These are phyloP conservation scores for Chenopodium quinoa DNA, from an alignment of 148 eudicot species.

Conservation along the genomic window DNA sequence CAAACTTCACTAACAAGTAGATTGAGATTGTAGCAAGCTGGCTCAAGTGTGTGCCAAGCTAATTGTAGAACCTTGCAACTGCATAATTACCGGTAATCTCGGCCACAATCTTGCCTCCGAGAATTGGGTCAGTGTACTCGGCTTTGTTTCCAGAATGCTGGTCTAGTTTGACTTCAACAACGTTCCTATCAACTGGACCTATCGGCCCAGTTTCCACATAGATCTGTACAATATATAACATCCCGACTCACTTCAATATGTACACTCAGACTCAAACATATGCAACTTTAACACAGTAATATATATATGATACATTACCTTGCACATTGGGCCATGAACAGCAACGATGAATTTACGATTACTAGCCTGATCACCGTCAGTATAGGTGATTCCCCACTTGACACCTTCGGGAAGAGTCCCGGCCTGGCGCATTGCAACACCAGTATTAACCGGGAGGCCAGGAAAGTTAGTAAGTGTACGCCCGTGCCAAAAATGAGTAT, in stretches of 20 bases:
- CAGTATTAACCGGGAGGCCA: background rate
- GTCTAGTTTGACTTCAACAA: slow-evolving; percentile 15
- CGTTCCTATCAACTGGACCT: slow-evolving; percentile 23
- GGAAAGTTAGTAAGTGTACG: background rate
- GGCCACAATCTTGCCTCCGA: slow-evolving; percentile 11
- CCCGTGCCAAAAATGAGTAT: background rate
- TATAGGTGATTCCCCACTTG: background rate
- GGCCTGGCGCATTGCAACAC: background rate
- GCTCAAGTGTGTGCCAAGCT: background rate
- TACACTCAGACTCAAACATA: too few species aligned
- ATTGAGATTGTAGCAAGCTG: background rate
- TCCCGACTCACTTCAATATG: too few species aligned
- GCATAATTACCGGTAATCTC: background rate
- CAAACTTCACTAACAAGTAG: too few species aligned
- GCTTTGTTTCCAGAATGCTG: background rate
- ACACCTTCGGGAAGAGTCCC: background rate
- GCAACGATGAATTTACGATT: background rate
- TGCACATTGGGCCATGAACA: background rate
- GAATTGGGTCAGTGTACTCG: slow-evolving; percentile 7
- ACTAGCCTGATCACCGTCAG: background rate
- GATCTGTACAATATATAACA: background rate
- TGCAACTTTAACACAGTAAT: too few species aligned
- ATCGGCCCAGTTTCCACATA: slow-evolving; percentile 22
- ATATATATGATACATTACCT: background rate
- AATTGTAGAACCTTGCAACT: background rate